Percentiles rank a stretch among this genome's conserved stretches.
Conservation (phyloP, 2,329 filamentous ascomycete genomes). For the Cytospora piceicola region DNA sequence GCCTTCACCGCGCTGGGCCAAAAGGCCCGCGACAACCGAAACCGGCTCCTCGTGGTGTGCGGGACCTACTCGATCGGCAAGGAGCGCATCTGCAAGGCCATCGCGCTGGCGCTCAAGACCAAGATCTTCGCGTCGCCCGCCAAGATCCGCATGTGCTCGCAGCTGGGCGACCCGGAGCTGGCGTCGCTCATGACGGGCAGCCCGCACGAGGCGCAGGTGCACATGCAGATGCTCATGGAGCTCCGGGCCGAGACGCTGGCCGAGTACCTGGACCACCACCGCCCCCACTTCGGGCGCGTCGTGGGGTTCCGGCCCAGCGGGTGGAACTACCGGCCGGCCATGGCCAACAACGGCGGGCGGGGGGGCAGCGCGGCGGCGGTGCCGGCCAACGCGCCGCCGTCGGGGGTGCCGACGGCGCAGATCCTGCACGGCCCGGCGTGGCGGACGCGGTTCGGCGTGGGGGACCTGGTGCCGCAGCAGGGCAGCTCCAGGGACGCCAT, state of each 20-base stretch:
- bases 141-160: slow-evolving; percentile 83
- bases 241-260: slow-evolving; percentile 88
- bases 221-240: slow-evolving; percentile 97
- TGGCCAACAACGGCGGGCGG: slow-evolving; percentile 51
- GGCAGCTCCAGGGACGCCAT: slow-evolving; percentile 81
- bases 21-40: slow-evolving; percentile 42
- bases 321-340: slow-evolving; percentile 85
- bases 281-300: slow-evolving; percentile 80
- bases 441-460: slow-evolving; percentile 72
- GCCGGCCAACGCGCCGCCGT: slow-evolving; percentile 54
- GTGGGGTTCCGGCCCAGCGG: slow-evolving; percentile 92
- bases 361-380: slow-evolving; percentile 52
- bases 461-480: slow-evolving; percentile 77
- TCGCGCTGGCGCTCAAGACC: slow-evolving; percentile 80
- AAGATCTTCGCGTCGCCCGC: slow-evolving; percentile 86
- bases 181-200: slow-evolving; percentile 75
- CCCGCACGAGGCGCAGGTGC: slow-evolving; percentile 85
- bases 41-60: slow-evolving; percentile 85
- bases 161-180: slow-evolving; percentile 85
- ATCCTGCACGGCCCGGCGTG: slow-evolving; percentile 67
- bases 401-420: slow-evolving; percentile 53
- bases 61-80: slow-evolving; percentile 99
- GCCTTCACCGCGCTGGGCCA: slow-evolving; percentile 36
- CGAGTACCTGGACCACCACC: slow-evolving; percentile 82
- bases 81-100: slow-evolving; percentile 91